A percentile compares a stretch with the other conserved stretches of the same genome.
Conservation (phyloP, 2,329 filamentous ascomycete genomes). For the Neobulgaria alba region DNA sequence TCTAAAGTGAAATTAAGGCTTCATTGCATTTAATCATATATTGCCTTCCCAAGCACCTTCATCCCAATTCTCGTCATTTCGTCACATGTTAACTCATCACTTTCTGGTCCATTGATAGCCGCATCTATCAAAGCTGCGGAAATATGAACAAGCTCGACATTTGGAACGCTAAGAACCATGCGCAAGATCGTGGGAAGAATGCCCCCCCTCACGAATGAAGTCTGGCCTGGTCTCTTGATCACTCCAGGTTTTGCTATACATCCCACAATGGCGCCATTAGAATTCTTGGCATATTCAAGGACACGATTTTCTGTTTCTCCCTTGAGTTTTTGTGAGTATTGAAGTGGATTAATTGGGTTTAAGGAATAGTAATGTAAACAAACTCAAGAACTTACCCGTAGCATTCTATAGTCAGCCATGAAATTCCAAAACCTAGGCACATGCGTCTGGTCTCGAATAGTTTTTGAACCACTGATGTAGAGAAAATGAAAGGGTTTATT, state of each 20-base stretch:
- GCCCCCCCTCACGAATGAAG: no score
- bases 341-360: no score
- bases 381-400: conserved; percentile 1
- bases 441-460: background rate
- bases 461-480: conserved; percentile 3
- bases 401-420: background rate
- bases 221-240: no score
- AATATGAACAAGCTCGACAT: background rate
- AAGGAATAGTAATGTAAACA: no score
- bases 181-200: no score
- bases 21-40: no score
- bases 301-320: no score
- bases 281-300: conserved; percentile 87
- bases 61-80: background rate
- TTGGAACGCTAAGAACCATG: no score
- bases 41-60: conserved; percentile 1
- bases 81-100: conserved; percentile 1
- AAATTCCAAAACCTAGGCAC: background rate
- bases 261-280: no score
- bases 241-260: no score
- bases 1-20: no score
- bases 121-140: conserved; percentile 1
- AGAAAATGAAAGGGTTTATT: conserved; percentile 2
- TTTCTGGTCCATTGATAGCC: conserved; percentile 1
- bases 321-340: no score